A percentile compares a stretch with the other conserved stretches of the same genome.
phyloP scores from a whole-genome alignment of 345 rosid species.

The Gossypium longicalyx region DNA sequence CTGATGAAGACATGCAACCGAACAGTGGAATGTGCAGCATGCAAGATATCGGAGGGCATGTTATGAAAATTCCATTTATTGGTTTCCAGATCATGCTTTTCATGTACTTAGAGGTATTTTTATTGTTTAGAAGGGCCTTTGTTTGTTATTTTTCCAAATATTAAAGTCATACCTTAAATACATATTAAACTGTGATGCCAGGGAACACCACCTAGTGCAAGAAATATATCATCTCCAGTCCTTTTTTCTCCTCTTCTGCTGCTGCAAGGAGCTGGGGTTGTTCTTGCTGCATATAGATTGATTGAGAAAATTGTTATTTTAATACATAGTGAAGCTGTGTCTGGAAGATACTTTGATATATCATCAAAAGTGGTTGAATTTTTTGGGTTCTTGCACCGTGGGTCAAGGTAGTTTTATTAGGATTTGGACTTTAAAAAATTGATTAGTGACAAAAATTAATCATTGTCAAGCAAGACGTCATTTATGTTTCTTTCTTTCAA shows the following conservation, averaged over 20 bases:
- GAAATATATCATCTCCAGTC: constrained; percentile 42
- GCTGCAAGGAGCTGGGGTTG: constrained; percentile 85
- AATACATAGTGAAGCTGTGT: constrained; percentile 34
- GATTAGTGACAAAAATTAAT: constrained; percentile 4
- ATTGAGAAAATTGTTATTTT: constrained; percentile 56
- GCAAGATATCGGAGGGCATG: constrained; percentile 84
- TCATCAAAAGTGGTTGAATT: constrained; percentile 56
- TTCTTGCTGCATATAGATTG: constrained; percentile 58
- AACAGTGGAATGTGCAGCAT: constrained; percentile 55
- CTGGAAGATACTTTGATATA: constrained; percentile 40
- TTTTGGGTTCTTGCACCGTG: constrained; percentile 69
- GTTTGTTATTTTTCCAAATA: not conserved
- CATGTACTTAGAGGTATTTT: constrained; percentile 80
- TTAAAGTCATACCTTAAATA: not conserved
- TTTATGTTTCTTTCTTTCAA: constrained; percentile 13
- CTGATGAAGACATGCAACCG: constrained; percentile 52
- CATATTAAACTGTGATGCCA: constrained; percentile 22
- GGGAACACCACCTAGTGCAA: constrained; percentile 81
- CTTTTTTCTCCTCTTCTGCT: constrained; percentile 66
- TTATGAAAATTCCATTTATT: constrained; percentile 77
- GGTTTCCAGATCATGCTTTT: constrained; percentile 73
- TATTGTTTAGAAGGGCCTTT: constrained; percentile 8
- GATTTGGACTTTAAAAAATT: constrained; percentile 13
- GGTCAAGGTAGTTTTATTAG: constrained; percentile 54
- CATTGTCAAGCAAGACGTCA: not conserved